Base-by-base conservation (phyloP, 2,329 filamentous ascomycete species). In the Dryadomyces quercus-mongolicae region DNA sequence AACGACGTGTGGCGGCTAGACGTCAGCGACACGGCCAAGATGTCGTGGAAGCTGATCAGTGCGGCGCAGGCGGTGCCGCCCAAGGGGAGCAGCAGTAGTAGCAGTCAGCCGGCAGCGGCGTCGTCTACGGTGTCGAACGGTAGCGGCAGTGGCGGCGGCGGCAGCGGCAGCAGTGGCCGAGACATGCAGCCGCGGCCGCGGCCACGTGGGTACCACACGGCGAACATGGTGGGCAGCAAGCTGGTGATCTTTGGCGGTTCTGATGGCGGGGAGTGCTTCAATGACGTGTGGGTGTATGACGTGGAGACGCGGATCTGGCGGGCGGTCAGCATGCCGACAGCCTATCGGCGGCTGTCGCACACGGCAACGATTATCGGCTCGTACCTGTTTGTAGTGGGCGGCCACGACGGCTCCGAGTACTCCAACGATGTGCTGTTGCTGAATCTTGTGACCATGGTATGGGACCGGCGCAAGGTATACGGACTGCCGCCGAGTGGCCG, bases 1-100 rank as follows among this genome's bases (percentile, higher is more conserved):
- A 86, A 86, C 63, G 83, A 86, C 61, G 81, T 86, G 20, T 86
- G 83, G 83, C 73, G 83, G n/a, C 74, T 86, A 16, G 83, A 86
- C 61, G 83, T 86, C 40, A 75, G 75, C 58, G 83, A 86, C 62
- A 71, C 76, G 52, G 75, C 68, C 65, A 85, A 84, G 68, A 84
- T 85, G 81, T 79, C 76, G 54, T 86, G 83, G 83, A 79, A 78
- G 63, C 69, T 84, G 51, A 74, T 86, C 52, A 84, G 80, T 12
- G 66, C 52, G 21, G 40, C 60, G 18, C 16, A 52, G 18, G 49
- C 58, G 18, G 52, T 59, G 20, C 25, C 44, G 7, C 42, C 42
- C 42, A 20, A 53, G 56, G 10, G 56, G 48, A 56, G 57, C 48
- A 53, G 50, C 52, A 57, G 54, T 47, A 60, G 55, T 38, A 60